These are phyloP conservation scores for Pseudohyphozyma bogoriensis DNA, from an alignment of 768 basidiomycete species.

Conservation along the genomic window DNA sequence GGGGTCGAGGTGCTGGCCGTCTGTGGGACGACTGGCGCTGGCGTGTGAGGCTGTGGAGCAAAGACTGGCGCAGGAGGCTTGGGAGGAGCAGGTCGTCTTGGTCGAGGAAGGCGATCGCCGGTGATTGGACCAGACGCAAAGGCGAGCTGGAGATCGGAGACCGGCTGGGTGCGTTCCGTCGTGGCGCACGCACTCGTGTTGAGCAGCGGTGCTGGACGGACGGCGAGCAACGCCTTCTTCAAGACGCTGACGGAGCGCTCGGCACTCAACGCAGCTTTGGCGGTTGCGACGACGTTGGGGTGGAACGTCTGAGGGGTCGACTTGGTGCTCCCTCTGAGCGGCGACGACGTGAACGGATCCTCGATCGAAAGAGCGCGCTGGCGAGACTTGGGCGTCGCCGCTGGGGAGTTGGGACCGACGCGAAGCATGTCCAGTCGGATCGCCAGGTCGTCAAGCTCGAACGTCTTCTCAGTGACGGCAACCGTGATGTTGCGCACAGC, in stretches of 20 bases:
- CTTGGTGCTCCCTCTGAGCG: conserved; percentile 19
- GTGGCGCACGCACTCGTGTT: conserved; percentile 38
- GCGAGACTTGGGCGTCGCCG: conserved; percentile 1
- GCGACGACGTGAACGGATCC: conserved; percentile 7
- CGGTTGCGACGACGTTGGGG: conserved; percentile 36
- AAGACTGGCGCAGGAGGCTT: not conserved
- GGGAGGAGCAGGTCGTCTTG: conserved; percentile 11
- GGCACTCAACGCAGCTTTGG: conserved; percentile 70
- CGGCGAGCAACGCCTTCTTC: conserved; percentile 55
- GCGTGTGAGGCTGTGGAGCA: not conserved
- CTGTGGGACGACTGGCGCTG: not conserved
- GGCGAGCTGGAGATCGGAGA: conserved; percentile 6
- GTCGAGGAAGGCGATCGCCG: conserved; percentile 18
- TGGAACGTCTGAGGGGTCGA: not conserved
- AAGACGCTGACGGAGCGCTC: conserved; percentile 62
- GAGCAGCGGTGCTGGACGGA: conserved; percentile 55
- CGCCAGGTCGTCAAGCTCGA: conserved; percentile 38
- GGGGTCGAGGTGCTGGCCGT: not conserved
- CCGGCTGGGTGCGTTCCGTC: not conserved
- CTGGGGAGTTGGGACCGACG: not conserved
- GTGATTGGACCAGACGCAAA: conserved; percentile 16
- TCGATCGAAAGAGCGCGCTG: conserved; percentile 15
- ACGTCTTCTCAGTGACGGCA: conserved; percentile 33
- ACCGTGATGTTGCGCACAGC: conserved; percentile 73
- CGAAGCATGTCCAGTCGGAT: conserved; percentile 32